Evolutionary conservation across 129 eudicot species (phyloP).

Genomic region (Chrysanthemum makinoi): DNA sequence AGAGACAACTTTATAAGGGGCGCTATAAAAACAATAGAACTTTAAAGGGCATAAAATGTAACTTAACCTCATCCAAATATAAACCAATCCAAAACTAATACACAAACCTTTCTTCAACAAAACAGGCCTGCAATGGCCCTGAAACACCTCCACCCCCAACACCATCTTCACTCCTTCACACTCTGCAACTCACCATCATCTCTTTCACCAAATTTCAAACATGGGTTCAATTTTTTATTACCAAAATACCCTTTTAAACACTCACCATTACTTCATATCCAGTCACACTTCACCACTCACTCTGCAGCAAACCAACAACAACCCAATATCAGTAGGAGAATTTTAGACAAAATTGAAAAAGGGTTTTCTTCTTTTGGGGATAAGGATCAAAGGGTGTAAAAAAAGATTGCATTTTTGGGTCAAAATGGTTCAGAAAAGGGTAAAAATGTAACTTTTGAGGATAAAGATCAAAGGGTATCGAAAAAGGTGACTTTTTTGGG

Average conservation of each 20-base stretch:
- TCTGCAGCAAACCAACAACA: conserved; percentile 27
- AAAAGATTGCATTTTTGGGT: not conserved
- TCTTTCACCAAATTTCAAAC: conserved; percentile 28
- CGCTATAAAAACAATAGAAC: not conserved
- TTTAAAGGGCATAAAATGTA: conserved; percentile 13
- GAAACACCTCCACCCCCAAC: conserved; percentile 36
- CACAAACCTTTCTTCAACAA: conserved; percentile 7
- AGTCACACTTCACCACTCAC: conserved; percentile 35
- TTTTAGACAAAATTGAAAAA: conserved; percentile 28
- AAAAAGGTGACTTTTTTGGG: not conserved
- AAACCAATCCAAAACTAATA: not conserved
- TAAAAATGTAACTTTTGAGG: conserved; percentile 1
- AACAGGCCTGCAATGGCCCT: conserved; percentile 73
- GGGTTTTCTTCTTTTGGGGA: conserved; percentile 26
- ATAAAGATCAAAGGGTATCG: conserved; percentile 24
- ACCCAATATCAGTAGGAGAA: conserved; percentile 19
- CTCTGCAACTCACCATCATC: conserved; percentile 47
- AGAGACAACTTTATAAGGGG: too few species aligned
- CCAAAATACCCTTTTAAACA: conserved; percentile 27
- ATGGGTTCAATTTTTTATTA: conserved; percentile 31
- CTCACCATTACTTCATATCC: conserved; percentile 30
- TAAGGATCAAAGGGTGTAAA: conserved; percentile 23
- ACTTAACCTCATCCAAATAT: conserved; percentile 33
- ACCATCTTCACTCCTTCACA: conserved; percentile 33
- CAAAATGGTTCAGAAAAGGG: not conserved